These are phyloP conservation scores for Alternaria viburni DNA, from an alignment of 2,329 filamentous ascomycete species.

Conservation along the genomic window DNA sequence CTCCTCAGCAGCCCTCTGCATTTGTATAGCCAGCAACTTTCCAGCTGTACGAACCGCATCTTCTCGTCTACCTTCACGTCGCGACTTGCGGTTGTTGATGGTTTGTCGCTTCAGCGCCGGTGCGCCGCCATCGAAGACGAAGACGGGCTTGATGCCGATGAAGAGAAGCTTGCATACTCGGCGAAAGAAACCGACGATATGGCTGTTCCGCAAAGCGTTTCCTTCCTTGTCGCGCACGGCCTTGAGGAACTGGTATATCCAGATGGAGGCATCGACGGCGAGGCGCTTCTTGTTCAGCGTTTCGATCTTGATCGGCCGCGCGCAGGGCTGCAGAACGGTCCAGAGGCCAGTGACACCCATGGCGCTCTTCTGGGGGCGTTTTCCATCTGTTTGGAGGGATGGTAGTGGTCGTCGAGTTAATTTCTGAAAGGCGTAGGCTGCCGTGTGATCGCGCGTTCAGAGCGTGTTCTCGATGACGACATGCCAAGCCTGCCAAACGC, in stretches of 20 bases:
- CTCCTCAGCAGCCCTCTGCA: constrained; percentile 88
- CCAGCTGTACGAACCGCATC: constrained; percentile 92
- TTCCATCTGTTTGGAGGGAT: constrained; percentile 20
- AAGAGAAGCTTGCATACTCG: constrained; percentile 97
- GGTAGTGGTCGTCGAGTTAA: neutral
- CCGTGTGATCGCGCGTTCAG: constrained; percentile 28
- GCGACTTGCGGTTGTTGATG: constrained; percentile 76
- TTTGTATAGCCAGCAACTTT: constrained; percentile 89
- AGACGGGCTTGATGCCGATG: constrained; percentile 94
- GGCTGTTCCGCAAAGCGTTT: constrained; percentile 92
- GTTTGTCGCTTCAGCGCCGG: constrained; percentile 91
- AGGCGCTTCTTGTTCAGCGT: constrained; percentile 96
- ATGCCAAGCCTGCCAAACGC: constrained; percentile 12
- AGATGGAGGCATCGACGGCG: constrained; percentile 97
- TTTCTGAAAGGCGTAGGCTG: constrained; percentile 1
- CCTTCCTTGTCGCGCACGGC: constrained; percentile 98
- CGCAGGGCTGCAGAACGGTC: constrained; percentile 94
- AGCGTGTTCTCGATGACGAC: constrained; percentile 24
- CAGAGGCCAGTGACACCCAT: constrained; percentile 99
- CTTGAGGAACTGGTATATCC: constrained; percentile 99
- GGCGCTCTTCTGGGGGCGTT: constrained; percentile 12
- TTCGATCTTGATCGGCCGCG: constrained; percentile 92
- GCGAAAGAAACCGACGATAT: constrained; percentile 97
- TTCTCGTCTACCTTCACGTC: constrained; percentile 86
- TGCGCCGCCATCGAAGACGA: constrained; percentile 96